phyloP scores from a whole-genome alignment of 257 asterid species.

The Solanum pinnatisectum region DNA sequence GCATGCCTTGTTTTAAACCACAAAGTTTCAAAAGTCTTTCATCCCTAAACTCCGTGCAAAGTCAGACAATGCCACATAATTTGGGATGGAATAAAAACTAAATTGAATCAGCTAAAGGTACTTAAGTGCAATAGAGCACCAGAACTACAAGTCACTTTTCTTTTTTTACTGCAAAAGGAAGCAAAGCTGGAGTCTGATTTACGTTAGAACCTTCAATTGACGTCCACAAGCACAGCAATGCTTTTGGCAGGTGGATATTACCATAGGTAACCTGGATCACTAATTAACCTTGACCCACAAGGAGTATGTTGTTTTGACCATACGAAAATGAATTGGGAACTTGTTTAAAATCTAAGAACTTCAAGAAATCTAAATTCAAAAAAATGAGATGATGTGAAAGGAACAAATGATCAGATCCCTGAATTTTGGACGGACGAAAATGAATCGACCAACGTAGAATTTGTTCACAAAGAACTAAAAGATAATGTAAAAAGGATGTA shows the following conservation, averaged over 20 bases:
- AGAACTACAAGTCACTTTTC: not conserved
- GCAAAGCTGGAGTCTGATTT: not conserved
- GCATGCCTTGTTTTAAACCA: not conserved
- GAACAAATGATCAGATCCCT: not conserved
- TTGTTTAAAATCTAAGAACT: not conserved
- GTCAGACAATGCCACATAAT: not conserved
- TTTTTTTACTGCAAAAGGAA: not conserved
- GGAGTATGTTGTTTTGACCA: not conserved
- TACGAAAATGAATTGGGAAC: not conserved
- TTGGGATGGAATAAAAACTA: not conserved
- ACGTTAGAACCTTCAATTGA: not conserved
- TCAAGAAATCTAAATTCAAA: not conserved
- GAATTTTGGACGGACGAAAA: not conserved
- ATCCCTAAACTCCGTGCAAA: not conserved
- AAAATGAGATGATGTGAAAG: not conserved
- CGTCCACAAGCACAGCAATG: not conserved
- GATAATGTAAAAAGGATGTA: not conserved
- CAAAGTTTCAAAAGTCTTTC: not conserved
- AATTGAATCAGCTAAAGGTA: not conserved
- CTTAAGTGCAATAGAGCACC: not conserved
- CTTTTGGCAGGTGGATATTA: not conserved
- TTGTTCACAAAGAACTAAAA: not conserved
- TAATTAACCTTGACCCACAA: not conserved
- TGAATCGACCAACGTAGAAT: not conserved
- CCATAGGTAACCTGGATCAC: not conserved